A percentile compares a stretch with the other conserved stretches of the same genome.
These are phyloP conservation scores for Yarrowia galli DNA, from an alignment of 1,139 yeast genomes.

Conservation along the genomic window DNA sequence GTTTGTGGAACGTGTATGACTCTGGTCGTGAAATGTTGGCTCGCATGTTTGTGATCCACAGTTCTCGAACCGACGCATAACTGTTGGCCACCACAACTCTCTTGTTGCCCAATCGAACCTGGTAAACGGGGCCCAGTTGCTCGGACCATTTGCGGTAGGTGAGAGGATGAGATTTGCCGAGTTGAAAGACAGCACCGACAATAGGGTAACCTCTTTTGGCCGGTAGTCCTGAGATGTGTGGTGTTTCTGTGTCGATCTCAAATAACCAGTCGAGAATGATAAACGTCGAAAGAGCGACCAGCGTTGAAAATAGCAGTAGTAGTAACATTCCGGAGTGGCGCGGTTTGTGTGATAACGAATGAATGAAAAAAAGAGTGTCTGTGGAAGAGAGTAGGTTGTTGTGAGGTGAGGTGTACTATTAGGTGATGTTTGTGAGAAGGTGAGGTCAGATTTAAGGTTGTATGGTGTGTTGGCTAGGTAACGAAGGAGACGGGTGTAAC, in stretches of 20 bases:
- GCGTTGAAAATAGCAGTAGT: background rate
- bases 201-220: conserved; percentile 60
- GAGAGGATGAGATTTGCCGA: conserved; percentile 60
- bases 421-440: background rate
- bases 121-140: conserved; percentile 61
- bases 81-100: conserved; percentile 71
- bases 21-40: conserved; percentile 73
- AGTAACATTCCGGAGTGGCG: conserved; percentile 18
- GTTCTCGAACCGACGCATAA: conserved; percentile 58
- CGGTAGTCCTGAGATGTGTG: conserved; percentile 53
- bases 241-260: conserved; percentile 42
- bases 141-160: conserved; percentile 59
- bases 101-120: conserved; percentile 65
- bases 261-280: conserved; percentile 40
- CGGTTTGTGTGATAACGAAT: background rate
- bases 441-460: background rate
- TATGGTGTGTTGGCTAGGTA: background rate
- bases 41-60: conserved; percentile 63
- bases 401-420: too few relatives aligned
- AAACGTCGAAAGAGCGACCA: conserved; percentile 9
- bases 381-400: background rate
- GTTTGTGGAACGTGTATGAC: conserved; percentile 69
- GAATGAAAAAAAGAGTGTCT: background rate
- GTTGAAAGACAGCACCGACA: conserved; percentile 59
- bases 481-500: background rate